These are phyloP conservation scores for Zasmidium angulare DNA, from an alignment of 2,329 filamentous ascomycete species.

Conservation along the genomic window DNA sequence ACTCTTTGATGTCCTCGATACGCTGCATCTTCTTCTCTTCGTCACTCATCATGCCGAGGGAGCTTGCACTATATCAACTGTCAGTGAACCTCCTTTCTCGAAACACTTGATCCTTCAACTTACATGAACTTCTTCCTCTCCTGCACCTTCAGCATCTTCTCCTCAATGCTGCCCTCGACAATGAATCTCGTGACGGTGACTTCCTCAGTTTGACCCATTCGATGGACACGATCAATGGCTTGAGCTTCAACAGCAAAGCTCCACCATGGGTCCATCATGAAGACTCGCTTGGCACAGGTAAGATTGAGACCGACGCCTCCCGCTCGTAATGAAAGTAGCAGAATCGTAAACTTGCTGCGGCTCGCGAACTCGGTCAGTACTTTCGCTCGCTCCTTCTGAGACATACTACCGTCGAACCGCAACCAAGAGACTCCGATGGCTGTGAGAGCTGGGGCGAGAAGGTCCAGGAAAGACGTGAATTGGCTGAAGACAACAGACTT, in stretches of 20 bases:
- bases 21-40: slow-evolving; percentile 88
- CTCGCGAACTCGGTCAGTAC: slow-evolving; percentile 71
- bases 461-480: slow-evolving; percentile 91
- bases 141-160: slow-evolving; percentile 90
- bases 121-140: slow-evolving; percentile 95
- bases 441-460: slow-evolving; percentile 79
- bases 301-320: slow-evolving; percentile 93
- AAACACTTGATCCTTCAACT: slow-evolving; percentile 45
- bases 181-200: slow-evolving; percentile 88
- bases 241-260: slow-evolving; percentile 95
- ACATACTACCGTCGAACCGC: slow-evolving; percentile 89
- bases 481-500: slow-evolving; percentile 93
- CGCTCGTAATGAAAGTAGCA: slow-evolving; percentile 81
- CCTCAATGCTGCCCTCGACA: slow-evolving; percentile 86
- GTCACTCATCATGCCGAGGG: slow-evolving; percentile 89
- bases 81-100: slow-evolving; percentile 26
- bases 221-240: slow-evolving; percentile 94
- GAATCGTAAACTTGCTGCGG: slow-evolving; percentile 61
- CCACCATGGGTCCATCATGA: slow-evolving; percentile 99
- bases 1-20: slow-evolving; percentile 90
- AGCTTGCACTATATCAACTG: slow-evolving; percentile 69
- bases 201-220: slow-evolving; percentile 88
- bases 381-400: slow-evolving; percentile 77
- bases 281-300: slow-evolving; percentile 84
- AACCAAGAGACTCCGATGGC: slow-evolving; percentile 73